phyloP scores from a whole-genome alignment of 1,284 basidiomycete species.

The Volvariella volvacea region DNA sequence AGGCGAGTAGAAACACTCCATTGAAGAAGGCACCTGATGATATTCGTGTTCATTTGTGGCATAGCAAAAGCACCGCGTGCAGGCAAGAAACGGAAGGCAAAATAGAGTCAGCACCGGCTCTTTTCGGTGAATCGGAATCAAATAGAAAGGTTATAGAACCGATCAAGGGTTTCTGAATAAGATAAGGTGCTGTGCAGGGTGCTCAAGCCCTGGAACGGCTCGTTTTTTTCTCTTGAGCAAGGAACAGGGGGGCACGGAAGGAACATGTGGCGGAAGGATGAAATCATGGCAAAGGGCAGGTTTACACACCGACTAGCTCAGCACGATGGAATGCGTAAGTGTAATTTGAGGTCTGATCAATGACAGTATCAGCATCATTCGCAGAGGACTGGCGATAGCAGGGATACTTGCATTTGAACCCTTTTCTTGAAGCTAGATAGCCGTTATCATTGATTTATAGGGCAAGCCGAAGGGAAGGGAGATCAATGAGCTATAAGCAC shows the following conservation, averaged over 20 bases:
- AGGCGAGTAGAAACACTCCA: slow-evolving; percentile 41
- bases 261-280: too few relatives aligned
- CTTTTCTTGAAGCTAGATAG: slow-evolving; percentile 31
- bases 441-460: slow-evolving; percentile 2
- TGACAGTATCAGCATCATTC: slow-evolving; percentile 5
- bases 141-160: too few relatives aligned
- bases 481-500: too few relatives aligned
- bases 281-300: slow-evolving; percentile 4
- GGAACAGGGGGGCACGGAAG: too few relatives aligned
- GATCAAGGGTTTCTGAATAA: too few relatives aligned
- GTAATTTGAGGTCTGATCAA: slow-evolving; percentile 30
- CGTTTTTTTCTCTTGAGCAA: too few relatives aligned
- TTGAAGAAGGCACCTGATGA: slow-evolving; percentile 42
- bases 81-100: too few relatives aligned
- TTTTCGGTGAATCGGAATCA: neutral
- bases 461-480: too few relatives aligned
- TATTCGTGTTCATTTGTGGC: neutral
- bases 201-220: too few relatives aligned
- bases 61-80: too few relatives aligned
- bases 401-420: slow-evolving; percentile 28
- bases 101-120: slow-evolving; percentile 1
- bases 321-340: slow-evolving; percentile 45
- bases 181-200: too few relatives aligned
- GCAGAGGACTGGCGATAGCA: too few relatives aligned
- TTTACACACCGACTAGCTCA: slow-evolving; percentile 37